Evolutionary conservation across 139 green algal species (phyloP).

Genomic region (Chlorella vulgaris): DNA sequence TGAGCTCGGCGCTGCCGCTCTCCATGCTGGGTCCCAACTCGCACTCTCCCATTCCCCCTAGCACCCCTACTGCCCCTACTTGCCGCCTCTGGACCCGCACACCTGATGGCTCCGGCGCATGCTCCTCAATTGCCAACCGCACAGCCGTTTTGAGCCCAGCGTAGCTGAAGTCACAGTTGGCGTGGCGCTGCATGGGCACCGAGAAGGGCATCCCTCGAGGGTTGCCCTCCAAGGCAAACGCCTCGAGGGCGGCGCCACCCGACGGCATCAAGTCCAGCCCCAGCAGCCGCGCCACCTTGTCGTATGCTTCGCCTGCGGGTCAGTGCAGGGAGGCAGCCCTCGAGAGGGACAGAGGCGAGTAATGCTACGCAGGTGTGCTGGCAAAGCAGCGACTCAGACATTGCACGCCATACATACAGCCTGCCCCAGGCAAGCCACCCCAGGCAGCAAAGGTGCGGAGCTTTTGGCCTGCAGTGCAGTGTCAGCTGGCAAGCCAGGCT

Average conservation of each 20-base stretch:
- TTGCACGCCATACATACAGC: no score
- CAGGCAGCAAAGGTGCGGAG: no score
- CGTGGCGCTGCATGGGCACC: conserved; percentile 72
- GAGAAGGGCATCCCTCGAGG: conserved; percentile 63
- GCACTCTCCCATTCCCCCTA: background rate
- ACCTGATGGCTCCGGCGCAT: background rate
- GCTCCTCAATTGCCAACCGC: conserved; percentile 65
- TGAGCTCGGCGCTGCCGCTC: no score
- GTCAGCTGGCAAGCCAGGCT: no score
- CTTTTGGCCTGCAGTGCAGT: no score
- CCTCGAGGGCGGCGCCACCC: conserved; percentile 85
- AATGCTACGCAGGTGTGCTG: no score
- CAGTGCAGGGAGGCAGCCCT: no score
- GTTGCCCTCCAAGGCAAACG: conserved; percentile 71
- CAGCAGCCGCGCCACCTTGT: conserved; percentile 96
- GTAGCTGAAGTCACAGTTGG: conserved; percentile 95
- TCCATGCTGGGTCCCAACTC: no score
- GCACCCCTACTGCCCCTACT: background rate
- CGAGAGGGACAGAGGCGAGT: no score
- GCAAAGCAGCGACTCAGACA: no score
- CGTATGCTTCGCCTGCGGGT: conserved; percentile 86
- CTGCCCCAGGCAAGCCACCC: background rate
- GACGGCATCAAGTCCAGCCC: conserved; percentile 80
- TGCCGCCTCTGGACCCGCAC: background rate
- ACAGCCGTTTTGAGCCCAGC: conserved; percentile 95